Conservation (phyloP, 2,329 filamentous ascomycete genomes). For the Aspergillus flavus region DNA sequence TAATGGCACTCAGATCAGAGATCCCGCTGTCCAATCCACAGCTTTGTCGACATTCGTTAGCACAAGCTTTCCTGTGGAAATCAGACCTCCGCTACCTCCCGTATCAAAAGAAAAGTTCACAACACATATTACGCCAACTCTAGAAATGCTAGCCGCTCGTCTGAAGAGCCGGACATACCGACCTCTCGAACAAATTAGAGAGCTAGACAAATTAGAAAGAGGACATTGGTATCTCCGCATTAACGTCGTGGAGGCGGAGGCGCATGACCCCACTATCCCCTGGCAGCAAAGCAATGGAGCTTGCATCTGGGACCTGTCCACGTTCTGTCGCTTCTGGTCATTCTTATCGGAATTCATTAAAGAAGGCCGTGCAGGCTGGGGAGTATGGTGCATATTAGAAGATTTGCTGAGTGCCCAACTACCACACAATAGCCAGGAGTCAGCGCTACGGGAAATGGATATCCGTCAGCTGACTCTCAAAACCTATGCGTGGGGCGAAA, state of each 20-base stretch:
- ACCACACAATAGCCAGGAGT: background rate
- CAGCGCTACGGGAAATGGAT: background rate
- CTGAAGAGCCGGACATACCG: conserved; percentile 57
- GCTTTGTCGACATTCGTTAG: background rate
- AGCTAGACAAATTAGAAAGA: conserved; percentile 64
- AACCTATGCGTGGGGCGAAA: conserved; percentile 77
- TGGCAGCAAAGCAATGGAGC: background rate
- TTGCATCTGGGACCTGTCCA: conserved; percentile 33
- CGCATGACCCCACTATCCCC: background rate
- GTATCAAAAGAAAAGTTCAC: conserved; percentile 49
- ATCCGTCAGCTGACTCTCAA: conserved; percentile 51
- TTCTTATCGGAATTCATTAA: conserved; percentile 43
- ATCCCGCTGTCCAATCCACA: background rate
- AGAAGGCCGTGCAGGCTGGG: conserved; percentile 48
- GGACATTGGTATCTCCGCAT: conserved; percentile 74
- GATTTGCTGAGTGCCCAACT: conserved; percentile 44
- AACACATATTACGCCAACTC: conserved; percentile 60
- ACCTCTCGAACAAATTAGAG: conserved; percentile 53
- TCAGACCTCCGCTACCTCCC: conserved; percentile 59
- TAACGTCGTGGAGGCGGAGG: conserved; percentile 50
- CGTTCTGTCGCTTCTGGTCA: conserved; percentile 46
- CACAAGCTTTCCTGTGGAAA: conserved; percentile 32
- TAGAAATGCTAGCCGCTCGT: conserved; percentile 57
- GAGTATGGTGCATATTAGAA: conserved; percentile 46
- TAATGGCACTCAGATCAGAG: background rate